Evolutionary conservation across 2,329 filamentous ascomycete genomes (phyloP).

Genomic region (Magnaporthiopsis rhizophila): DNA sequence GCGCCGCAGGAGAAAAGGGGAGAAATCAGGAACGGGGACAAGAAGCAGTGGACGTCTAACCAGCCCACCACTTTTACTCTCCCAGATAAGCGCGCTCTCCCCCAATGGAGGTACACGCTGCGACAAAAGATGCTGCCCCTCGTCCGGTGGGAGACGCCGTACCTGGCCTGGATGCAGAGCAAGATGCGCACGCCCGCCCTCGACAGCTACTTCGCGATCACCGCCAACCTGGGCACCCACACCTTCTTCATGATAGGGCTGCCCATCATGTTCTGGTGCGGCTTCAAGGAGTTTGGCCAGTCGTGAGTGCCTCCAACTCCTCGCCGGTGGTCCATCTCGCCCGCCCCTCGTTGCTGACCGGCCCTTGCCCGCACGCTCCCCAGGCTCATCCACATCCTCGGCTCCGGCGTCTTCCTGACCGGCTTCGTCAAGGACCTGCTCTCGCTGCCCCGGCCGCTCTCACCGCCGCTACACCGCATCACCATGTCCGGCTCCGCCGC

Average conservation of each 20-base stretch:
- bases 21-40: neutral
- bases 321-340: neutral
- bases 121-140: constrained; percentile 78
- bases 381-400: constrained; percentile 67
- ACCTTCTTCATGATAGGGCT: constrained; percentile 98
- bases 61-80: constrained; percentile 8
- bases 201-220: constrained; percentile 95
- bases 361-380: neutral
- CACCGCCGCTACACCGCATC: constrained; percentile 85
- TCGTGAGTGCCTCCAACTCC: constrained; percentile 52
- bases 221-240: constrained; percentile 92
- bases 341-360: neutral
- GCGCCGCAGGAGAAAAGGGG: neutral
- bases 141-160: constrained; percentile 90
- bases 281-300: constrained; percentile 75
- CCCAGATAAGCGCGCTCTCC: constrained; percentile 75
- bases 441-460: constrained; percentile 84
- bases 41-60: neutral
- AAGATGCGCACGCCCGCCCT: constrained; percentile 72
- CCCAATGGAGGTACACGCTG: constrained; percentile 78
- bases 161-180: constrained; percentile 80
- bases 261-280: constrained; percentile 95
- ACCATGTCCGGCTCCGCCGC: constrained; percentile 96
- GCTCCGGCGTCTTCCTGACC: constrained; percentile 74
- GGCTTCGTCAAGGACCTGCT: constrained; percentile 92